Conservation (phyloP, 2,329 filamentous ascomycete species). For the Blumeriella jaapii region DNA sequence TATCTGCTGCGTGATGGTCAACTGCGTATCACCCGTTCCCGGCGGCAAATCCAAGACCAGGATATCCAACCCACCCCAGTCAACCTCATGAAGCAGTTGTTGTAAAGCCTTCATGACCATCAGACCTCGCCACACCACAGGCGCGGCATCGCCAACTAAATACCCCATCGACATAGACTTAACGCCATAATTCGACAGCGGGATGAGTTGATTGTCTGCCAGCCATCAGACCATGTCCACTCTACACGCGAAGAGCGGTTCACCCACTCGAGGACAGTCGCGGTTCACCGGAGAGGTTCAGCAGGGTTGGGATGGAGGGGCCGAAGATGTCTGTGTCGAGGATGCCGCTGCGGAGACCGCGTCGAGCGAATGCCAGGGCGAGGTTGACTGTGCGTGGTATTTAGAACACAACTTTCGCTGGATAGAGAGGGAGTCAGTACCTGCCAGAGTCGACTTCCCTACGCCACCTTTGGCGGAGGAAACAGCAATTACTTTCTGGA, state of each 20-base stretch:
- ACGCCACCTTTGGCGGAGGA: conserved; percentile 98
- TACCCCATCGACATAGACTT: conserved; percentile 99
- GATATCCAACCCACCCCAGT: conserved; percentile 83
- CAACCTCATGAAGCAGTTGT: conserved; percentile 87
- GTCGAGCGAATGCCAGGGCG: conserved; percentile 72
- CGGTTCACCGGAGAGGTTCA: conserved; percentile 72
- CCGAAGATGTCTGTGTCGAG: conserved; percentile 96
- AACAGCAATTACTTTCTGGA: conserved; percentile 88
- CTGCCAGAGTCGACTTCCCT: conserved; percentile 87
- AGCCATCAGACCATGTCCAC: conserved; percentile 17
- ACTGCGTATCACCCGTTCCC: conserved; percentile 87
- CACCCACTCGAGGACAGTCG: conserved; percentile 58
- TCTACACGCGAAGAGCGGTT: conserved; percentile 4
- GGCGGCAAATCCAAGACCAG: conserved; percentile 86
- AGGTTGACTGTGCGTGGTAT: conserved; percentile 50
- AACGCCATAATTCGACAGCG: conserved; percentile 86
- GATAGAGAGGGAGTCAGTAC: conserved; percentile 33
- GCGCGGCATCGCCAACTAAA: conserved; percentile 65
- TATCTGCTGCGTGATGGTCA: conserved; percentile 94
- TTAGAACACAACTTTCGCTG: conserved; percentile 2
- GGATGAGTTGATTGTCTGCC: conserved; percentile 67
- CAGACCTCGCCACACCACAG: conserved; percentile 87
- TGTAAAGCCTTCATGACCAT: conserved; percentile 98
- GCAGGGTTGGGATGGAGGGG: conserved; percentile 81
- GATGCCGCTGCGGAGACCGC: conserved; percentile 73